Evolutionary conservation across 2,329 filamentous ascomycete species (phyloP).

Genomic region (Hypoxylon sp.): DNA sequence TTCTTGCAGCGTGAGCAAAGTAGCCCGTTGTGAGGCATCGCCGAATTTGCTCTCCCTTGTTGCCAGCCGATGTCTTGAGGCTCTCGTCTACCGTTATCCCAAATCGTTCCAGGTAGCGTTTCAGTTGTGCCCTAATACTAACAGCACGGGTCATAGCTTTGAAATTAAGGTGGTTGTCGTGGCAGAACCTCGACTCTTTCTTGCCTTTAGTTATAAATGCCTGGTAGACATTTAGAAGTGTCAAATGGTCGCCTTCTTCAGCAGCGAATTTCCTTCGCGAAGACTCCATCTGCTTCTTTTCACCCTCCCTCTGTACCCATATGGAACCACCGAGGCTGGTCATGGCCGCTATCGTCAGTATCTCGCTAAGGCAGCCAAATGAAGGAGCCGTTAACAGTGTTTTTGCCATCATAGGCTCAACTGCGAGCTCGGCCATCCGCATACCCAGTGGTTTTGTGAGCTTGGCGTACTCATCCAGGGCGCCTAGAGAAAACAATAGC

Average conservation of each 20-base stretch:
- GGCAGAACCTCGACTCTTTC: slow-evolving; percentile 89
- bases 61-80: slow-evolving; percentile 59
- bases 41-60: slow-evolving; percentile 79
- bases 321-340: slow-evolving; percentile 85
- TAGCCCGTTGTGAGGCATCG: slow-evolving; percentile 90
- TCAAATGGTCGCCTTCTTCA: slow-evolving; percentile 94
- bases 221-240: slow-evolving; percentile 93
- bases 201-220: slow-evolving; percentile 86
- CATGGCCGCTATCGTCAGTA: slow-evolving; percentile 95
- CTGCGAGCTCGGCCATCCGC: slow-evolving; percentile 92
- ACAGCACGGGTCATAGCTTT: slow-evolving; percentile 86
- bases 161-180: slow-evolving; percentile 88
- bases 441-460: slow-evolving; percentile 89
- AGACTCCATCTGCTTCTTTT: slow-evolving; percentile 81
- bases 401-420: slow-evolving; percentile 97
- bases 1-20: slow-evolving; percentile 92
- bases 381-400: slow-evolving; percentile 81
- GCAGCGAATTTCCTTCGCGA: slow-evolving; percentile 86
- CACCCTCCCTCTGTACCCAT: slow-evolving; percentile 85
- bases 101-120: slow-evolving; percentile 88
- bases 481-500: slow-evolving; percentile 87
- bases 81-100: slow-evolving; percentile 79
- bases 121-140: slow-evolving; percentile 88
- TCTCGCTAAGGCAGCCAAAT: slow-evolving; percentile 86
- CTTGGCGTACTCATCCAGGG: slow-evolving; percentile 90